These are phyloP conservation scores for Scleroderma citrinum DNA, from an alignment of 768 basidiomycete genomes.

Conservation along the genomic window DNA sequence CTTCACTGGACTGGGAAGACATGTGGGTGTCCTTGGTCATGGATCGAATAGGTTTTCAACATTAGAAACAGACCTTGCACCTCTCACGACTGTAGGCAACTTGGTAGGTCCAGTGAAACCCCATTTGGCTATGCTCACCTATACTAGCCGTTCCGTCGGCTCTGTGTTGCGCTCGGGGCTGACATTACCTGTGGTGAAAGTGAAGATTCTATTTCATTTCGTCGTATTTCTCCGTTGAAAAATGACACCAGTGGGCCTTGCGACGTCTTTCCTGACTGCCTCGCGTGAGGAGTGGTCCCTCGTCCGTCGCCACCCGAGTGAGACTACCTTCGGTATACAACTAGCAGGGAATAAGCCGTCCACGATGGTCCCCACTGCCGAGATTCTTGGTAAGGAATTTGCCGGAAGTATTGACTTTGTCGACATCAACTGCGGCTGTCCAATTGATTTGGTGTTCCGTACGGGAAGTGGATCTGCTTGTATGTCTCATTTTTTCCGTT, in stretches of 20 bases:
- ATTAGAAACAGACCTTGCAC: slow-evolving; percentile 49
- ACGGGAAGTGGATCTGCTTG: slow-evolving; percentile 85
- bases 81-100: slow-evolving; percentile 94
- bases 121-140: not conserved
- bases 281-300: slow-evolving; percentile 95
- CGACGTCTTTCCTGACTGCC: slow-evolving; percentile 80
- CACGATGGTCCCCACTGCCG: slow-evolving; percentile 73
- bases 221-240: not conserved
- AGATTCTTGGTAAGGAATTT: slow-evolving; percentile 69
- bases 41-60: slow-evolving; percentile 29
- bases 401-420: slow-evolving; percentile 76
- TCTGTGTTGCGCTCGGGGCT: slow-evolving; percentile 82
- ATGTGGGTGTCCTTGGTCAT: slow-evolving; percentile 42
- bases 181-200: slow-evolving; percentile 97
- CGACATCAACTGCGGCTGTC: slow-evolving; percentile 95
- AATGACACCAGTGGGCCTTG: slow-evolving; percentile 79
- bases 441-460: slow-evolving; percentile 94
- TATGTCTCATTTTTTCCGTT: slow-evolving; percentile 34
- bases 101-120: slow-evolving; percentile 41
- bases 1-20: slow-evolving; percentile 83
- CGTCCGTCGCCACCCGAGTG: slow-evolving; percentile 82
- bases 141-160: slow-evolving; percentile 79
- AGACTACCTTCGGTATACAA: slow-evolving; percentile 86
- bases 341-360: slow-evolving; percentile 84
- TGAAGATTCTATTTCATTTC: slow-evolving; percentile 27